Conservation (phyloP, 2,329 filamentous ascomycete species). For the Botryosphaeria dothidea region DNA sequence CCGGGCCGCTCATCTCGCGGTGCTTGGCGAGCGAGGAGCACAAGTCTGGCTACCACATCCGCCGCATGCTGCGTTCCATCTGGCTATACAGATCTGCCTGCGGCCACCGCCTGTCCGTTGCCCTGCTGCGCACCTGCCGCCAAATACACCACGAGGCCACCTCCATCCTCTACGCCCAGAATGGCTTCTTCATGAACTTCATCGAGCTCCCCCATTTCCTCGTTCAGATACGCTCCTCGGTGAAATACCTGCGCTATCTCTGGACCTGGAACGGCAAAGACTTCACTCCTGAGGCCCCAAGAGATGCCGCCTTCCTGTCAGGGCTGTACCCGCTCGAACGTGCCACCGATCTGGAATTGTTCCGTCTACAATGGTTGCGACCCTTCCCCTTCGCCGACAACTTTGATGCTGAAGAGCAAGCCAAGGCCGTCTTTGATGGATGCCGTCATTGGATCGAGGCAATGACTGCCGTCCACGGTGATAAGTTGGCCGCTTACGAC, state of each 20-base stretch:
- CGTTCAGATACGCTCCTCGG: neutral
- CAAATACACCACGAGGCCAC: neutral
- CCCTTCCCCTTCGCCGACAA: neutral
- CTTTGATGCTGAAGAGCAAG: neutral
- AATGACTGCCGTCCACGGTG: neutral
- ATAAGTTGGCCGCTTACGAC: neutral
- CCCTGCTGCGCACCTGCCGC: neutral
- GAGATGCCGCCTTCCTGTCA: neutral
- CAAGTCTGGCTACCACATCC: neutral
- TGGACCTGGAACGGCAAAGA: neutral
- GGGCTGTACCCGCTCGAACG: neutral
- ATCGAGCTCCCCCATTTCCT: neutral
- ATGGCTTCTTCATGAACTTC: neutral
- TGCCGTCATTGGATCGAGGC: neutral
- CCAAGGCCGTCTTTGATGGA: neutral
- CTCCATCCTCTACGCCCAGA: neutral
- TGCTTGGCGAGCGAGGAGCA: neutral
- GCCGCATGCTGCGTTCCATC: neutral
- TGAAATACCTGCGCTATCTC: neutral
- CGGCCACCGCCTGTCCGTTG: neutral
- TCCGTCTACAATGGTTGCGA: neutral
- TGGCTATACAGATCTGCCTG: neutral
- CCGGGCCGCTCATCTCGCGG: neutral
- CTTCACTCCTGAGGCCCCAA: neutral
- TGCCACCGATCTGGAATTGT: neutral